phyloP scores from a whole-genome alignment of 164 flowering plant genomes.

The Tetrastigma voinierianum region DNA sequence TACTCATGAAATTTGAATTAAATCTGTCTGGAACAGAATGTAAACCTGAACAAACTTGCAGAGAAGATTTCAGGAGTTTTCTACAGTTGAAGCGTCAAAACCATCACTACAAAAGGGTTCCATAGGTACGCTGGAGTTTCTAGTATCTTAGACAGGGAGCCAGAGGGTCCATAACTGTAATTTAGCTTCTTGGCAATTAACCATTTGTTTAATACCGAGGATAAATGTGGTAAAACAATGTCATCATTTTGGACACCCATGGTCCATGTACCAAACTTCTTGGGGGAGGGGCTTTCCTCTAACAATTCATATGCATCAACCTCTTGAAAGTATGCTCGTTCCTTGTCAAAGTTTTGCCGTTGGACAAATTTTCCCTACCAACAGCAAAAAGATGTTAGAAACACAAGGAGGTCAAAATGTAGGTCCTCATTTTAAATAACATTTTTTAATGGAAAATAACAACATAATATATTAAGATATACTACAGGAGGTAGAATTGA shows the following conservation, averaged over 20 bases:
- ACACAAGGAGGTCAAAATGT: neutral
- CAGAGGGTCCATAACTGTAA: constrained; percentile 41
- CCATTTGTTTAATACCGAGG: constrained; percentile 69
- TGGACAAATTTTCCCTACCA: constrained; percentile 49
- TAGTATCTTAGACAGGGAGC: constrained; percentile 54
- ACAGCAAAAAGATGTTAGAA: neutral
- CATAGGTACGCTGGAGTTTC: constrained; percentile 43
- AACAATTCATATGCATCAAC: constrained; percentile 81
- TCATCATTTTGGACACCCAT: constrained; percentile 37
- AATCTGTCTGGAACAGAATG: constrained; percentile 23
- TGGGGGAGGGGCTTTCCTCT: constrained; percentile 97
- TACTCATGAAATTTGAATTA: constrained; percentile 8
- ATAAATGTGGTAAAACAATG: constrained; percentile 43
- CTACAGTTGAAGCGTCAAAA: constrained; percentile 21
- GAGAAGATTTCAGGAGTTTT: constrained; percentile 43
- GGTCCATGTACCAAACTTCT: constrained; percentile 63
- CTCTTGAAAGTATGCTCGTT: constrained; percentile 77
- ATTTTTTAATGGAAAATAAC: too few relatives aligned
- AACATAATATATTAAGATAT: too few relatives aligned
- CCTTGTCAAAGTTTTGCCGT: constrained; percentile 61
- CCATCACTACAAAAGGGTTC: constrained; percentile 26
- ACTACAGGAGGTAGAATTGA: too few relatives aligned
- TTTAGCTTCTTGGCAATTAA: constrained; percentile 49
- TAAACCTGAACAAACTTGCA: constrained; percentile 9
- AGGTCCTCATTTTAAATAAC: too few relatives aligned